Percentiles rank a stretch among this genome's conserved stretches.
Conservation (phyloP, 805 yeast species). For the Starmerella sirachaensis region DNA sequence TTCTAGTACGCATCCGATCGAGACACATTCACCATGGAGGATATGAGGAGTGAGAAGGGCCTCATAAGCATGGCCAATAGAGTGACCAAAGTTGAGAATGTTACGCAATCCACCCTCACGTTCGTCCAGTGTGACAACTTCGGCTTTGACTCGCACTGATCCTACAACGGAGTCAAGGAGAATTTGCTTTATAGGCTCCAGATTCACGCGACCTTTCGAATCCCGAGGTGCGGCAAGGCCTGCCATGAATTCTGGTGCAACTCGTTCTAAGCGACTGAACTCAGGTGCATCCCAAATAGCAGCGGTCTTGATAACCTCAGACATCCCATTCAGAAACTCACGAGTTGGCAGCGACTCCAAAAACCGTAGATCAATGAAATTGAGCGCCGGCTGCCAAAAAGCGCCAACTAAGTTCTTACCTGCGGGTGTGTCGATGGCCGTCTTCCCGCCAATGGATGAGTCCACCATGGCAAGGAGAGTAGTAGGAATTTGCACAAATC, state of each 20-base stretch:
- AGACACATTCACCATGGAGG: slow-evolving; percentile 96
- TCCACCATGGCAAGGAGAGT: slow-evolving; percentile 94
- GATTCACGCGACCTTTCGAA: slow-evolving; percentile 42
- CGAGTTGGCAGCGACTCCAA: slow-evolving; percentile 80
- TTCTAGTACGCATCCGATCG: slow-evolving; percentile 89
- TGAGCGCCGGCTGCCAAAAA: slow-evolving; percentile 88
- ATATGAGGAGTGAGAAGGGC: slow-evolving; percentile 96
- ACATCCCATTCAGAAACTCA: slow-evolving; percentile 96
- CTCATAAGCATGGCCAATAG: slow-evolving; percentile 96
- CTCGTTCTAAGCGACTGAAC: slow-evolving; percentile 69
- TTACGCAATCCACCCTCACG: slow-evolving; percentile 91
- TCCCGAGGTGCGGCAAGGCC: slow-evolving; percentile 43
- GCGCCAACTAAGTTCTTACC: slow-evolving; percentile 96
- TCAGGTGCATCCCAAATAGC: slow-evolving; percentile 93
- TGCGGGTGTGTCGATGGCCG: slow-evolving; percentile 92
- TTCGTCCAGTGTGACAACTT: slow-evolving; percentile 86
- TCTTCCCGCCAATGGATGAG: slow-evolving; percentile 95
- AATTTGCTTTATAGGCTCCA: slow-evolving; percentile 58
- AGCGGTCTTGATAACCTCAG: slow-evolving; percentile 95
- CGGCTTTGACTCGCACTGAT: slow-evolving; percentile 82
- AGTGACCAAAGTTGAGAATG: slow-evolving; percentile 86
- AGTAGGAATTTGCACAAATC: slow-evolving; percentile 89
- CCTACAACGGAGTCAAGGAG: slow-evolving; percentile 69
- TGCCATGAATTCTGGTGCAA: slow-evolving; percentile 56
- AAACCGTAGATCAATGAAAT: slow-evolving; percentile 79